These are phyloP conservation scores for Pouteria glomerata DNA, from an alignment of 148 eudicot genomes.

Conservation along the genomic window DNA sequence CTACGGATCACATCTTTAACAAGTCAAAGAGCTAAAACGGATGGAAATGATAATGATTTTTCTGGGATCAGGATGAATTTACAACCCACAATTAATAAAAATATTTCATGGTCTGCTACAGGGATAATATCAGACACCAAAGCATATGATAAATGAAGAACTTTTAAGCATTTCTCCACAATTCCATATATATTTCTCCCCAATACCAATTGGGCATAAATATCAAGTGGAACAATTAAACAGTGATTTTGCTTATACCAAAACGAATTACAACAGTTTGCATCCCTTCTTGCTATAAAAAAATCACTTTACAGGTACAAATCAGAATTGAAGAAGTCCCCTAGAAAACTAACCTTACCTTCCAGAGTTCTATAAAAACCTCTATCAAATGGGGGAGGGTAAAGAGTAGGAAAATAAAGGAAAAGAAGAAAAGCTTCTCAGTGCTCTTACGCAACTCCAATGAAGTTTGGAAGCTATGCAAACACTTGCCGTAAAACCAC, in stretches of 20 bases:
- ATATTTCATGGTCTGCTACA: neutral
- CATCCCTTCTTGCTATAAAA: slow-evolving; percentile 42
- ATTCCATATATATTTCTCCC: neutral
- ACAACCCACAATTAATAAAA: neutral
- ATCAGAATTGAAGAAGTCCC: slow-evolving; percentile 8
- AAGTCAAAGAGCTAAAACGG: neutral
- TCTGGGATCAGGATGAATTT: neutral
- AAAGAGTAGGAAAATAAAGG: neutral
- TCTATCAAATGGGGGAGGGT: neutral
- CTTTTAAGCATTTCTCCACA: neutral
- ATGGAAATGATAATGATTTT: neutral
- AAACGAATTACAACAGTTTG: slow-evolving; percentile 41
- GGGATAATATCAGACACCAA: neutral
- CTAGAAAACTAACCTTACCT: slow-evolving; percentile 25
- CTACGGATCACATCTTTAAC: neutral
- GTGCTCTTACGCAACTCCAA: slow-evolving; percentile 3
- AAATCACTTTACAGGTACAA: slow-evolving; percentile 54
- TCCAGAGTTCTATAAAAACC: slow-evolving; percentile 16
- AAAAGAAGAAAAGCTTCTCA: slow-evolving; percentile 4
- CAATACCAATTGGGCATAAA: neutral
- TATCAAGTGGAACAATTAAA: slow-evolving; percentile 2
- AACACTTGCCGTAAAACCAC: slow-evolving; percentile 10
- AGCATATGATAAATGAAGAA: too few relatives aligned
- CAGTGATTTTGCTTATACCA: slow-evolving; percentile 11
- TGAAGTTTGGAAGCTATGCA: neutral